Conservation (phyloP, 176 grass and related monocot species). For the Avena eriantha region DNA sequence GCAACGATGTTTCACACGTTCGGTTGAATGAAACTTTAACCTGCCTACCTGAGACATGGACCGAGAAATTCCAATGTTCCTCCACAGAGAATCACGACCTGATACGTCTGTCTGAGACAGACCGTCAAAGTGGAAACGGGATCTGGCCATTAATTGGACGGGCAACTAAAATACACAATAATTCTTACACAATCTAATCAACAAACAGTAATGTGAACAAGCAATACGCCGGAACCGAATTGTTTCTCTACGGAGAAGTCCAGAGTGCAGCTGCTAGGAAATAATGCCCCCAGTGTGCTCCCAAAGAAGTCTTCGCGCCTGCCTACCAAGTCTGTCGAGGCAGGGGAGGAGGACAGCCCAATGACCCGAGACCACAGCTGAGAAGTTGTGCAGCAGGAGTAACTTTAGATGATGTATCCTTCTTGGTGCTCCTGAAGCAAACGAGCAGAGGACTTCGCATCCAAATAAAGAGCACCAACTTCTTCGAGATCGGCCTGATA, state of each 20-base stretch:
- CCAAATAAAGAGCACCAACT: conserved; percentile 71
- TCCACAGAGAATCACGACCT: conserved; percentile 10
- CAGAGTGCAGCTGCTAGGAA: conserved; percentile 10
- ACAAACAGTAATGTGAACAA: conserved; percentile 39
- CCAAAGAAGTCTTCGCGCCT: not conserved
- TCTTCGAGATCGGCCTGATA: conserved; percentile 81
- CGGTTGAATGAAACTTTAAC: not conserved
- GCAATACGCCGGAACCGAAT: conserved; percentile 20
- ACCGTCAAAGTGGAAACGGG: not conserved
- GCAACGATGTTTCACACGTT: not conserved
- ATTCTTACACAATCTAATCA: conserved; percentile 39
- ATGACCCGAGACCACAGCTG: not conserved
- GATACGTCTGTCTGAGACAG: not conserved
- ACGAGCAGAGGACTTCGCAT: conserved; percentile 78
- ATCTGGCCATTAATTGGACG: not conserved
- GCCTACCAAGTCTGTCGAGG: not conserved
- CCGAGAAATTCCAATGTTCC: not conserved
- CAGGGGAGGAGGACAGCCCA: not conserved
- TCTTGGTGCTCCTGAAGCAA: conserved; percentile 93
- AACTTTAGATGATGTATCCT: conserved; percentile 75
- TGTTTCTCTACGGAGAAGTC: conserved; percentile 8
- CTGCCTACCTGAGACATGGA: not conserved
- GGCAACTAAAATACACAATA: not conserved
- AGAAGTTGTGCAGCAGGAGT: not conserved
- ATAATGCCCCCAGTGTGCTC: not conserved